These are phyloP conservation scores for Ormosia emarginata DNA, from an alignment of 306 rosid species.

Conservation along the genomic window DNA sequence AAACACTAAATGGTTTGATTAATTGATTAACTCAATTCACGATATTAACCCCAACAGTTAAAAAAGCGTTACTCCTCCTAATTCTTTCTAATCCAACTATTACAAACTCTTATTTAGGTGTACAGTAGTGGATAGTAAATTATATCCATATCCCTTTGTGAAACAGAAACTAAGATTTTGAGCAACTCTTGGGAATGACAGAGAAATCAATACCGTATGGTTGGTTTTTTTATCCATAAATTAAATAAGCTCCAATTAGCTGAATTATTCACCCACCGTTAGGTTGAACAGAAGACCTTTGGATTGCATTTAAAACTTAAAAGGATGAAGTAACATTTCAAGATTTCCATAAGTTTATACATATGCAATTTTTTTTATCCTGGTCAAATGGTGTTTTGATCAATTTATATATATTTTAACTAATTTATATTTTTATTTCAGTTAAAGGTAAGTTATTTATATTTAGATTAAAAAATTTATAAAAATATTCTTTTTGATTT, in stretches of 20 bases:
- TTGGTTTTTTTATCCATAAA: not conserved
- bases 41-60: not conserved
- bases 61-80: conserved; percentile 12
- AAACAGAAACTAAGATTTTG: not conserved
- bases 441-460: no score
- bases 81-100: not conserved
- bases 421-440: no score
- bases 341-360: not conserved
- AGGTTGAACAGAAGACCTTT: conserved; percentile 25
- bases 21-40: not conserved
- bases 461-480: no score
- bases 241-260: conserved; percentile 1
- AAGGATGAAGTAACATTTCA: conserved; percentile 11
- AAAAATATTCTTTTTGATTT: no score
- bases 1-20: not conserved
- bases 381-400: no score
- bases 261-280: not conserved
- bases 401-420: no score
- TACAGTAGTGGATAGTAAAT: not conserved
- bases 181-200: conserved; percentile 21
- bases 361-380: no score
- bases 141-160: not conserved
- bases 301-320: not conserved
- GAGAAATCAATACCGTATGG: conserved; percentile 3
- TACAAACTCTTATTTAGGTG: not conserved